Percentiles rank a stretch among this genome's conserved stretches.
These are phyloP conservation scores for Aureobasidium musti DNA, from an alignment of 2,329 filamentous ascomycete genomes.

Conservation along the genomic window DNA sequence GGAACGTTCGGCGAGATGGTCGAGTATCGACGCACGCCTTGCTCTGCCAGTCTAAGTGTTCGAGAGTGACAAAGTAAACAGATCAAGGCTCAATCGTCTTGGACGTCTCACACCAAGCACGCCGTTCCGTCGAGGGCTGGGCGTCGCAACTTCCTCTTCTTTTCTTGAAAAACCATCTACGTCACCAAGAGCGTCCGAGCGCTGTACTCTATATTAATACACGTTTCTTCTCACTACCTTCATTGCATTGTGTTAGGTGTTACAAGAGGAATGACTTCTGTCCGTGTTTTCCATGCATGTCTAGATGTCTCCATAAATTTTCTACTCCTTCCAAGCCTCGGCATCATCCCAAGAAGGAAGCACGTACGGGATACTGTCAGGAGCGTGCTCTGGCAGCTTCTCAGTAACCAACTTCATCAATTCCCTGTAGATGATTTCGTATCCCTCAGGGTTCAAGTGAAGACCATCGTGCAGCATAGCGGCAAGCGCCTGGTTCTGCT, in stretches of 20 bases:
- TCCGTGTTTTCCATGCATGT: not conserved
- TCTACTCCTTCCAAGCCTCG: constrained; percentile 33
- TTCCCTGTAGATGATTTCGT: constrained; percentile 57
- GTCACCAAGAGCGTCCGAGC: constrained; percentile 13
- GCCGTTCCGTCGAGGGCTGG: constrained; percentile 26
- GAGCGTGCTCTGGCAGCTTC: constrained; percentile 58
- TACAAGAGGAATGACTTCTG: too few species aligned
- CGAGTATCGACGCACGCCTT: not conserved
- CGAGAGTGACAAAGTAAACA: constrained; percentile 1
- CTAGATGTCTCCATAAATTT: not conserved
- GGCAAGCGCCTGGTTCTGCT: constrained; percentile 58
- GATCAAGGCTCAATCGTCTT: constrained; percentile 8
- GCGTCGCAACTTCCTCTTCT: constrained; percentile 24
- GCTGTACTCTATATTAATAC: not conserved
- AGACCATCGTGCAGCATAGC: constrained; percentile 60
- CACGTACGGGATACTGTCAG: constrained; percentile 54
- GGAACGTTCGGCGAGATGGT: not conserved
- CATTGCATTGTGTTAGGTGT: not conserved
- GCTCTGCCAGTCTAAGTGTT: not conserved
- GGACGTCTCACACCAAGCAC: constrained; percentile 13
- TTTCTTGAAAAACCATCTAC: constrained; percentile 2
- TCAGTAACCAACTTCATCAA: constrained; percentile 54
- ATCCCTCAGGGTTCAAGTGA: constrained; percentile 60
- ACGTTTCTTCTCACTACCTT: not conserved
- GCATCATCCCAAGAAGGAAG: constrained; percentile 57